Conservation (phyloP, 495 filamentous ascomycete species). For the Daldinia loculata region DNA sequence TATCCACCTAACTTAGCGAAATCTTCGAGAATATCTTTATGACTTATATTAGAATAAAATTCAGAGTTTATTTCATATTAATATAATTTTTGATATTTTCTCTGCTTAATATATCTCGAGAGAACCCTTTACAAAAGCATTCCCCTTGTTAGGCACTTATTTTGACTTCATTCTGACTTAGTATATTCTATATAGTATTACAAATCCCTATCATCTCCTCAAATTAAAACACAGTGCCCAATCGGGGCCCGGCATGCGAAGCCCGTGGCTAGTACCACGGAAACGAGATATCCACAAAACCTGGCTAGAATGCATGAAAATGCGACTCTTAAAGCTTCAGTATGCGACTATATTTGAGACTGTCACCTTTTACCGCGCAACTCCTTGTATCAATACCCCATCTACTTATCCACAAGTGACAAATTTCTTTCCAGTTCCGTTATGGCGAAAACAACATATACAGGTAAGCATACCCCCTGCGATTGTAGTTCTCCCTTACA, state of each 20-base stretch:
- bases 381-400: background rate
- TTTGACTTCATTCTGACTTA: too few relatives aligned
- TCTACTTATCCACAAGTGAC: background rate
- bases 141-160: too few relatives aligned
- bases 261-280: background rate
- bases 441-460: too few relatives aligned
- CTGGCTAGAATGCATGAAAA: background rate
- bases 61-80: too few relatives aligned
- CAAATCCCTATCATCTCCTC: background rate
- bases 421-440: background rate
- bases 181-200: background rate
- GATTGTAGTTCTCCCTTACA: too few relatives aligned
- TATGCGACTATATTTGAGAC: background rate
- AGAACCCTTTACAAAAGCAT: too few relatives aligned
- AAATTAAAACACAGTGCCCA: background rate
- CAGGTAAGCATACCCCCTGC: too few relatives aligned
- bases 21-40: too few relatives aligned
- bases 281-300: background rate
- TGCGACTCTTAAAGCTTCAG: background rate
- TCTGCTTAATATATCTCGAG: too few relatives aligned
- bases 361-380: background rate
- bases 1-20: too few relatives aligned
- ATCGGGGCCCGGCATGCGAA: background rate
- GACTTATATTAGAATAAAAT: too few relatives aligned
- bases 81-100: too few relatives aligned